Base-by-base conservation (phyloP, 805 yeast genomes). In the Kuraishia piskuri region DNA sequence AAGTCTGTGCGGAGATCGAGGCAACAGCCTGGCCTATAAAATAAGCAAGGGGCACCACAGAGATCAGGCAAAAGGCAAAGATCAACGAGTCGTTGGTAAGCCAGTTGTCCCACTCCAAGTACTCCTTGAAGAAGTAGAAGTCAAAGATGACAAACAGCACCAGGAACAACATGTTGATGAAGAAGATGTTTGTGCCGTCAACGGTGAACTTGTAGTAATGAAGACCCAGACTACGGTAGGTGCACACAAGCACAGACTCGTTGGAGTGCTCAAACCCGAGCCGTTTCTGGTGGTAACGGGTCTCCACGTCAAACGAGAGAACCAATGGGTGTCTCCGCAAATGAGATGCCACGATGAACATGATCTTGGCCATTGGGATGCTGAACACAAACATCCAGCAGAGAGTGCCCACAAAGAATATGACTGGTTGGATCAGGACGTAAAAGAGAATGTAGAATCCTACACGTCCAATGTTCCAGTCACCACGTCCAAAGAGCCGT, bases 21-120 rank as follows among this genome's bases (percentile, higher is more conserved):
- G 99, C 99, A n/a, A 94, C 99, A 5, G 98, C 98, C 68, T 92
- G 98, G 2, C 99, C 99, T 61, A 94, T 91, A 69, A 90, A 94
- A 65, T 94, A 92, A 0, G 99, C 98, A 59, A 94, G 74, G 6
- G 99, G 99, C 40, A 94, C 80, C 55, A 94, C 89, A 1, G 97
- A 88, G 50, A 87, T 75, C 54, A 94, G 70, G 66, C 97, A 87
- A 19, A 90, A 70, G 48, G 81, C 73, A 62, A 94, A 94, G 48
- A 90, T 78, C 22, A 83, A 68, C 0, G 83, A 74, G 20, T 90
- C 80, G 61, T 83, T 73, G 1, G 92, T 83, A 53, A 82, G 60
- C 61, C 80, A 67, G 1, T 67, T 52, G 14, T 73, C 68, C 24
- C 68, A 54, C 5, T 70, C 72, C 45, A 77, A 63, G 48, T 71